Evolutionary conservation across 2,329 filamentous ascomycete species (phyloP), one percentile per base, ranked within the genome.

Genomic region (Colletotrichum cordylinicola): DNA sequence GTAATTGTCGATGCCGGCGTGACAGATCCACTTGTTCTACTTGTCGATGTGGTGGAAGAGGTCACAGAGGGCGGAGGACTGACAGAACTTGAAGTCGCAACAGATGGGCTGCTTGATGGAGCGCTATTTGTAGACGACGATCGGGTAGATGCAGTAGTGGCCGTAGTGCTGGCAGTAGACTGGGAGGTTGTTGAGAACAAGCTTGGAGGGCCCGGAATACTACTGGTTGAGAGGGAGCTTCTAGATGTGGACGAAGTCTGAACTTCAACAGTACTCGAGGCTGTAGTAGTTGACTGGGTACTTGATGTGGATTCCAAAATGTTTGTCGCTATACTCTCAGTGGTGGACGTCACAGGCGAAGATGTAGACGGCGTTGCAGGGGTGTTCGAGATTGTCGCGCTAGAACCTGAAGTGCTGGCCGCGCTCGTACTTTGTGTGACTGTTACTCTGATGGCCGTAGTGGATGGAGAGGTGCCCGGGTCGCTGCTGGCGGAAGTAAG

Each of bases 101-200:
- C n/a, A 24, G 43, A 13, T 52, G 12, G n/a, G 13, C 43, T 52
- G n/a, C 39, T 48, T n/a, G 37, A 18, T 18, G 16, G 16, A 16
- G 37, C 37, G 37, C 37, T 18, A 43, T 43, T 43, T 43, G 16
- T 43, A 10, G 37, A 43, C 18, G 37, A 18, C 16, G 37, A 43
- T 1, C 18, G 18, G 18, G 39, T 48, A 48, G 39, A n/a, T n/a
- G n/a, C 9, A 0, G 0, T 0, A 48, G 39, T 12, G 18, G 3
- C 39, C 2, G 39, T 48, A 0, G 1, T 48, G 9, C 39, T n/a
- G 18, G 7, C 1, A 18, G 18, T 4, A 48, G 18, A n/a, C 39
- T 48, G 39, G 0, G 39, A 48, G 3, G 43, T 52, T 21, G 43
- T 24, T 13, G 43, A 52, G 43, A 10, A 13, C n/a, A 52, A 52